Evolutionary conservation across 2,329 filamentous ascomycete genomes (phyloP), one percentile per base, ranked within the genome.

Genomic region (Aspergillus eucalypticola): DNA sequence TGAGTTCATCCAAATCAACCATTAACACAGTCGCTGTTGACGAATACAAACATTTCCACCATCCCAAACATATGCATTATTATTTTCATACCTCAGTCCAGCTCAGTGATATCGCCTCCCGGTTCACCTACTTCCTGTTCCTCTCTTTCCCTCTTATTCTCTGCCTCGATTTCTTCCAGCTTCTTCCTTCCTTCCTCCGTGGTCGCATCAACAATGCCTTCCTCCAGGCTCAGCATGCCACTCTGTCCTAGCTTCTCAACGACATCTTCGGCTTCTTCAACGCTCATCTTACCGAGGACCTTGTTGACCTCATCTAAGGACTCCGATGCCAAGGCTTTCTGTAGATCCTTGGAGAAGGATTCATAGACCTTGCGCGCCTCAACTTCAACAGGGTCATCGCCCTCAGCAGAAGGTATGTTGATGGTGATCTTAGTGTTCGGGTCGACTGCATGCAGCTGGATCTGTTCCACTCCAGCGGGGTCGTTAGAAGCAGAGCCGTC

Each of bases 381-480:
- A 64, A 88, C 82, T 39, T 83, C 81, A 7, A 79, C 79, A 1
- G 86, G 84, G 55, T 93, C 87, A 23, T 87, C 83, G 68, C 88
- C 90, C 23, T 86, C 82, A 41, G 83, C 82, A 0, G 89, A 82
- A 11, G 95, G 94, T 41, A 96, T 89, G 57, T 80, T 86, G 76
- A 98, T 97, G 73, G 91, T 90, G 75, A 99, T 97, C 62, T 90
- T 89, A 3, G 94, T 97, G 51, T 90, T 90, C 0, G 94, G 94
- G 75, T 97, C 92, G 10, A 99, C 93, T 13, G 95, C 94, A 74
- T 99, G 95, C 50, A 99, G 84, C 78, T 99, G 96, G 67, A 99
- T 99, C 77, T 97, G 94, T 80, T 99, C 95, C 8, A 96, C 90
- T 19, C 89, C 91, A 23, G 83, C 86, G 2, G 78, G 78, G 7